phyloP scores from a whole-genome alignment of 306 rosid genomes.

The Acmispon strigosus region DNA sequence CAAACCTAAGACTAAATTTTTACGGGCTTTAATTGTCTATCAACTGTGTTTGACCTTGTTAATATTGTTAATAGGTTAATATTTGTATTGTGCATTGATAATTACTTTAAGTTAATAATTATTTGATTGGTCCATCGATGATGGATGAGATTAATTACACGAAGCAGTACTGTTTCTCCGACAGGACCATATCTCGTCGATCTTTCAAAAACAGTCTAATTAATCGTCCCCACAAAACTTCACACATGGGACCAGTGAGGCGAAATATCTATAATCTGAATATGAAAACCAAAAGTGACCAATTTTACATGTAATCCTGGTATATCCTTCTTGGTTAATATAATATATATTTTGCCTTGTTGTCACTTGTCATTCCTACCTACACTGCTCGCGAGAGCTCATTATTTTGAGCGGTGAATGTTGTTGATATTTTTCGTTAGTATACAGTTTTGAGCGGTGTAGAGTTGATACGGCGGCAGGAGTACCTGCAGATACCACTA shows the following conservation, averaged over 20 bases:
- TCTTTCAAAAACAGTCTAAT: constrained; percentile 18
- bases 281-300: constrained; percentile 30
- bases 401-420: no score
- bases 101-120: neutral
- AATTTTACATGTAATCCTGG: constrained; percentile 35
- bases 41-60: no score
- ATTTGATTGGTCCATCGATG: neutral
- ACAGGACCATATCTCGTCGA: constrained; percentile 17
- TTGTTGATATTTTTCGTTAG: no score
- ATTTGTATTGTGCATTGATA: neutral
- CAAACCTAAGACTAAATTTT: no score
- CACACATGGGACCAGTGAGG: constrained; percentile 22
- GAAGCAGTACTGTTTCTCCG: constrained; percentile 9
- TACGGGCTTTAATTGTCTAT: no score
- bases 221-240: constrained; percentile 19
- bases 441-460: no score
- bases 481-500: no score
- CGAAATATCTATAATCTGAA: constrained; percentile 29
- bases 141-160: neutral
- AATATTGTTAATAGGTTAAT: no score
- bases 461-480: no score
- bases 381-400: no score
- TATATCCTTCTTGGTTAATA: neutral
- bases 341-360: no score
- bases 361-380: no score